phyloP scores from a whole-genome alignment of 2,329 filamentous ascomycete genomes.

The Leptographium procerum region DNA sequence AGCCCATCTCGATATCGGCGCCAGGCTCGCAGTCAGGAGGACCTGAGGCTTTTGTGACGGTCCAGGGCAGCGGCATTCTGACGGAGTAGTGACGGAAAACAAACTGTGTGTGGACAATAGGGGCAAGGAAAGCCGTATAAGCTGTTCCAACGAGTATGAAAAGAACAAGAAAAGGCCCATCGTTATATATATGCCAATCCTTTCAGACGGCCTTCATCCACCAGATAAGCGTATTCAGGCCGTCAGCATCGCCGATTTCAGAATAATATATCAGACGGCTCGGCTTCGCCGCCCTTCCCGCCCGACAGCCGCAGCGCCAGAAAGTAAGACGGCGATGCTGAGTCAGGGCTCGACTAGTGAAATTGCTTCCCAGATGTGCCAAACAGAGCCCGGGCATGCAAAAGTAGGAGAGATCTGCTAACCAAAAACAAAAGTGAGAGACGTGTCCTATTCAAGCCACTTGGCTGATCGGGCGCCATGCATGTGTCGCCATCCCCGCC shows the following conservation, averaged over 20 bases:
- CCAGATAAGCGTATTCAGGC: neutral
- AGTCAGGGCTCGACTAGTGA: neutral
- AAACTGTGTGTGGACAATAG: neutral
- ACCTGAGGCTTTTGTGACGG: neutral
- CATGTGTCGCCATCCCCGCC: neutral
- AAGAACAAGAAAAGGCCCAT: neutral
- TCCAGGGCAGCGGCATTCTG: neutral
- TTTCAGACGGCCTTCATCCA: neutral
- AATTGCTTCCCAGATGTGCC: neutral
- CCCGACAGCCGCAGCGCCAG: neutral
- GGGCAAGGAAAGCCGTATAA: neutral
- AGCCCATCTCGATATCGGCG: neutral
- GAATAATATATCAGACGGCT: neutral
- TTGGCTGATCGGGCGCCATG: no score
- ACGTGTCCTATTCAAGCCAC: neutral
- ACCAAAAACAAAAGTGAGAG: neutral
- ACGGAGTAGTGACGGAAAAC: neutral
- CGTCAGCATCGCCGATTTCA: neutral
- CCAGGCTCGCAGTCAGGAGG: no score
- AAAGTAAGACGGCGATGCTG: neutral
- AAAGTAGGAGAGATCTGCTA: neutral
- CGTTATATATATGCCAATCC: neutral
- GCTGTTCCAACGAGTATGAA: neutral
- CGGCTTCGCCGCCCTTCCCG: no score
- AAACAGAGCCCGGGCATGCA: no score